Percentiles rank a stretch among this genome's conserved stretches.
These are phyloP conservation scores for Phylloporus arenicola DNA, from an alignment of 768 basidiomycete genomes.

Conservation along the genomic window DNA sequence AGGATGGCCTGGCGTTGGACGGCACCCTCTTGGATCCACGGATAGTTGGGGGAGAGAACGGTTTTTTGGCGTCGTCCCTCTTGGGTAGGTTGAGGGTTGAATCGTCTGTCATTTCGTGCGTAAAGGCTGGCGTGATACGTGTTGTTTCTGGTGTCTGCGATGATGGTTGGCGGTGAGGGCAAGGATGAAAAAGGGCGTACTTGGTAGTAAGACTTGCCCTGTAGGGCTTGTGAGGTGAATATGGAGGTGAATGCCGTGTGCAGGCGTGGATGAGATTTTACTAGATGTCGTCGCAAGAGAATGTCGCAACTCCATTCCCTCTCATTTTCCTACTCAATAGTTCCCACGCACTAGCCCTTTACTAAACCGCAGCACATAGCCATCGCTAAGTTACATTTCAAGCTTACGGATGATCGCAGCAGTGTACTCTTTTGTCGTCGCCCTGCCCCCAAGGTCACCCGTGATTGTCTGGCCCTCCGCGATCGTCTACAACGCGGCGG, in stretches of 20 bases:
- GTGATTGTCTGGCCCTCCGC: constrained; percentile 95
- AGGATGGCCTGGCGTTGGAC: constrained; percentile 40
- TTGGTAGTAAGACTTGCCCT: constrained; percentile 69
- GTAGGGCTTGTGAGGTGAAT: constrained; percentile 77
- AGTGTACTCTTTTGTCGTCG: constrained; percentile 86
- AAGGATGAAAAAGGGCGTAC: constrained; percentile 28
- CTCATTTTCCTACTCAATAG: constrained; percentile 12
- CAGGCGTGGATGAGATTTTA: constrained; percentile 46
- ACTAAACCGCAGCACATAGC: constrained; percentile 8
- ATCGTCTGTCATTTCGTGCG: constrained; percentile 89
- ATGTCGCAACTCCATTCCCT: constrained; percentile 4
- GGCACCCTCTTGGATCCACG: constrained; percentile 56
- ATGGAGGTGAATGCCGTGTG: constrained; percentile 51
- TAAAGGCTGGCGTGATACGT: constrained; percentile 39
- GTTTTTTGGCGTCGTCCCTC: constrained; percentile 70
- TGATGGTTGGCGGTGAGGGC: constrained; percentile 16
- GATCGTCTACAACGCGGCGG: constrained; percentile 62
- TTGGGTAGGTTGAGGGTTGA: constrained; percentile 44
- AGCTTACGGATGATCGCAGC: constrained; percentile 79
- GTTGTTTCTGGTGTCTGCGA: constrained; percentile 46
- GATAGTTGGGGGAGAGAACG: constrained; percentile 36
- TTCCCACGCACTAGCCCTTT: constrained; percentile 24
- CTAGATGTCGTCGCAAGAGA: constrained; percentile 39
- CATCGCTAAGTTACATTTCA: constrained; percentile 15
- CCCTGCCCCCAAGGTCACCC: constrained; percentile 91